Conservation (phyloP, 1,139 yeast species). For the Maudiozyma humilis region DNA sequence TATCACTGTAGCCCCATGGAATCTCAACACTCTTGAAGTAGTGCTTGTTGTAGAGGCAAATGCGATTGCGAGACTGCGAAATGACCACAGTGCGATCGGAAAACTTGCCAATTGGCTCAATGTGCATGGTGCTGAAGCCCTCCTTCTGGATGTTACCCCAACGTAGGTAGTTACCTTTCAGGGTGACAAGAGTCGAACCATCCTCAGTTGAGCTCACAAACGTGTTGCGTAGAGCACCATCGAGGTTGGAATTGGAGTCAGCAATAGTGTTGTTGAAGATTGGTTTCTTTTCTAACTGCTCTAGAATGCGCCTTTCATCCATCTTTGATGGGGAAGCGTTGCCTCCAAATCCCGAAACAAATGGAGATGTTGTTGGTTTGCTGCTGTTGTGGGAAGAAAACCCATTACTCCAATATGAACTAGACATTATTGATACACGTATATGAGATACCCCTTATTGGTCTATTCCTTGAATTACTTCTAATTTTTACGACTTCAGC, state of each 20-base stretch:
- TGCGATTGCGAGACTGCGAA: slow-evolving; percentile 36
- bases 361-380: too few relatives aligned
- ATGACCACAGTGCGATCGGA: slow-evolving; percentile 22
- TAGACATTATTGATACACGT: too few relatives aligned
- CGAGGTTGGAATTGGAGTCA: not conserved
- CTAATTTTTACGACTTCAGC: too few relatives aligned
- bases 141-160: slow-evolving; percentile 19
- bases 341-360: too few relatives aligned
- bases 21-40: slow-evolving; percentile 32
- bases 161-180: slow-evolving; percentile 16
- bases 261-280: slow-evolving; percentile 1
- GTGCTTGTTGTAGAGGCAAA: slow-evolving; percentile 35
- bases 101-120: slow-evolving; percentile 24
- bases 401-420: too few relatives aligned
- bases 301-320: not conserved
- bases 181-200: slow-evolving; percentile 16
- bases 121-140: slow-evolving; percentile 7
- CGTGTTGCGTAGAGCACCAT: slow-evolving; percentile 1
- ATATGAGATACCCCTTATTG: too few relatives aligned
- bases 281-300: slow-evolving; percentile 3
- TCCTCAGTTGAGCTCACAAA: slow-evolving; percentile 14
- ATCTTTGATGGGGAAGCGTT: not conserved
- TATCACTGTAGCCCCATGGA: slow-evolving; percentile 22
- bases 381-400: too few relatives aligned
- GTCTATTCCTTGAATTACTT: too few relatives aligned